Evolutionary conservation across 2,329 filamentous ascomycete genomes (phyloP).

Genomic region (Ophiocordyceps robertsii): DNA sequence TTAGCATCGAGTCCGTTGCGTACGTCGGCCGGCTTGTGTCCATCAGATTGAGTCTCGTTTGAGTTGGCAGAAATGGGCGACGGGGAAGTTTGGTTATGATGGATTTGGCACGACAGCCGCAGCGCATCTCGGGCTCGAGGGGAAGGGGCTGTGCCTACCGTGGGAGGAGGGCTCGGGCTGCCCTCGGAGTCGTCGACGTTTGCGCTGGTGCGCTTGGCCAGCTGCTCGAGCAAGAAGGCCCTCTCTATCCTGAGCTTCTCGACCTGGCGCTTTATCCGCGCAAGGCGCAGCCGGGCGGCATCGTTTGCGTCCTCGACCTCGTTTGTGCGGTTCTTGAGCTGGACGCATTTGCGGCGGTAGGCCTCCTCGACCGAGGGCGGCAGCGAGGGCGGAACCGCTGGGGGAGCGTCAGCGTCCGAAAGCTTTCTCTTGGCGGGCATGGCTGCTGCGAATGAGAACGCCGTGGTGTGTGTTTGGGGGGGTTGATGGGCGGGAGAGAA

Average conservation of each 20-base stretch:
- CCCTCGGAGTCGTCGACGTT: constrained; percentile 69
- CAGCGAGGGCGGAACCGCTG: constrained; percentile 43
- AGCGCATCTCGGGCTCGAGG: constrained; percentile 5
- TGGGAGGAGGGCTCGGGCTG: constrained; percentile 67
- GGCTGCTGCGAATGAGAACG: constrained; percentile 3
- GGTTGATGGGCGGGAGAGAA: too few species aligned
- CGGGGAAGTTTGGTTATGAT: constrained; percentile 1
- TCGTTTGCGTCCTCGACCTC: constrained; percentile 92
- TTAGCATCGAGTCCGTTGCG: constrained; percentile 21
- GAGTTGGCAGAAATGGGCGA: constrained; percentile 9
- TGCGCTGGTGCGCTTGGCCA: constrained; percentile 59
- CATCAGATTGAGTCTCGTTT: constrained; percentile 19
- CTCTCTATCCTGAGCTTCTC: constrained; percentile 85
- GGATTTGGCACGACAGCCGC: constrained; percentile 4
- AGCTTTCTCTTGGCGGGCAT: constrained; percentile 24
- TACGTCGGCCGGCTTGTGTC: constrained; percentile 17
- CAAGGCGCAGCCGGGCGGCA: constrained; percentile 62
- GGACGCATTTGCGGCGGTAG: constrained; percentile 92
- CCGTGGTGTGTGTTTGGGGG: not conserved
- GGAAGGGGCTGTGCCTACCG: constrained; percentile 34
- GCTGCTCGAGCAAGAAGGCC: constrained; percentile 59
- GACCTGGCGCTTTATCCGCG: constrained; percentile 69
- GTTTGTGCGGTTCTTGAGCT: constrained; percentile 78
- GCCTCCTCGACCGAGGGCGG: constrained; percentile 91
- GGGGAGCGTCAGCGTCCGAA: constrained; percentile 22